Evolutionary conservation across 306 rosid species (phyloP).

Genomic region (Vigna trinervia): DNA sequence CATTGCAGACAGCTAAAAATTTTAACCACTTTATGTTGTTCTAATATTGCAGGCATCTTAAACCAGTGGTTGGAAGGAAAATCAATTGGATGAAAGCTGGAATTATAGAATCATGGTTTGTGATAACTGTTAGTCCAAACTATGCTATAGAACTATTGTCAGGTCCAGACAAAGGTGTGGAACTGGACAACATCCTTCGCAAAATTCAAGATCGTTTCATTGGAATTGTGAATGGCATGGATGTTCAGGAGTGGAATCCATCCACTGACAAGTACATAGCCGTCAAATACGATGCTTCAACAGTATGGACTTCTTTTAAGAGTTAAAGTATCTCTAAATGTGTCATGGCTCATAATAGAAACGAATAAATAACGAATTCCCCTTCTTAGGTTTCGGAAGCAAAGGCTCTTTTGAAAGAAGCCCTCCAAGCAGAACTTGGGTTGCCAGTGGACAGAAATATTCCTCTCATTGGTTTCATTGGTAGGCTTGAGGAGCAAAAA

Average conservation of each 20-base stretch:
- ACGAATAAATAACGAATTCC: background rate
- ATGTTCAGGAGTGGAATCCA: conserved; percentile 92
- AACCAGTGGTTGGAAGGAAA: conserved; percentile 76
- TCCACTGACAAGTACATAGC: conserved; percentile 64
- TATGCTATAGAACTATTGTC: conserved; percentile 76
- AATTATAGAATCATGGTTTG: conserved; percentile 62
- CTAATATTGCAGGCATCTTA: conserved; percentile 58
- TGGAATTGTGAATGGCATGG: conserved; percentile 91
- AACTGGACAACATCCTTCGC: conserved; percentile 67
- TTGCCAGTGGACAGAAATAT: conserved; percentile 76
- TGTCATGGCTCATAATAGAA: conserved; percentile 24
- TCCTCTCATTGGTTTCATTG: conserved; percentile 86
- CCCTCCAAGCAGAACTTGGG: conserved; percentile 94
- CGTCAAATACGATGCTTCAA: conserved; percentile 61
- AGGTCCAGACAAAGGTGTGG: conserved; percentile 68
- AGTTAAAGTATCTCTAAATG: conserved; percentile 14
- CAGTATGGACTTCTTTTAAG: conserved; percentile 50
- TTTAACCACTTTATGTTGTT: conserved; percentile 15
- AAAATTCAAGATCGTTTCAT: conserved; percentile 36
- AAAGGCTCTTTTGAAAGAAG: conserved; percentile 82
- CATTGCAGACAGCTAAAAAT: background rate
- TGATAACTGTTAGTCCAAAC: conserved; percentile 81
- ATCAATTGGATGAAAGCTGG: conserved; percentile 86
- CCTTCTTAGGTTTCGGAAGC: conserved; percentile 65
- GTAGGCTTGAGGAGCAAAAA: conserved; percentile 98